Conservation (phyloP, 768 basidiomycete genomes). For the Ramaria rubella region DNA sequence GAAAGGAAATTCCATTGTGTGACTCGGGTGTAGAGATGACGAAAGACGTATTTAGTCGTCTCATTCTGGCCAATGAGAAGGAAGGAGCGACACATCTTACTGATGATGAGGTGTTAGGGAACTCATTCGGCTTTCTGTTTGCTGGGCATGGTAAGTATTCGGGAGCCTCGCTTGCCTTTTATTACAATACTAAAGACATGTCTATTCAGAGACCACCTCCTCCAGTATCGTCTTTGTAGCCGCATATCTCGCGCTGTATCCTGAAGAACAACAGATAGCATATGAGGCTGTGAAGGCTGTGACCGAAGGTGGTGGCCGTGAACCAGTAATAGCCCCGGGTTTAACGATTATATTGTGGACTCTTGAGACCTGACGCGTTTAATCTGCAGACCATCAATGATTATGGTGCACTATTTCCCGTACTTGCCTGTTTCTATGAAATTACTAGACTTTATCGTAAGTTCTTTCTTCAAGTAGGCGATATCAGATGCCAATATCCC, state of each 20-base stretch:
- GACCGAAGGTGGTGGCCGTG: slow-evolving; percentile 14
- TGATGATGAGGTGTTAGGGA: too few relatives aligned
- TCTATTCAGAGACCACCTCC: slow-evolving; percentile 28
- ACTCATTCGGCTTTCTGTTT: too few relatives aligned
- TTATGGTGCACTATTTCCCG: slow-evolving; percentile 23
- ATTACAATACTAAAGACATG: neutral
- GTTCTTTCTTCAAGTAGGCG: slow-evolving; percentile 7
- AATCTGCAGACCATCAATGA: slow-evolving; percentile 16
- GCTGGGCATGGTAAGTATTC: slow-evolving; percentile 16
- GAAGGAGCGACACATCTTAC: too few relatives aligned
- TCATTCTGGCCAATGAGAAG: too few relatives aligned
- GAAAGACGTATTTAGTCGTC: too few relatives aligned
- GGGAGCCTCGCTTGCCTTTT: neutral
- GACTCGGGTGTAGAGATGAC: too few relatives aligned
- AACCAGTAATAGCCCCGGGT: neutral
- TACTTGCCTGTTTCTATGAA: slow-evolving; percentile 23
- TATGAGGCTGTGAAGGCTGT: slow-evolving; percentile 23
- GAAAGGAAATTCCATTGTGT: too few relatives aligned
- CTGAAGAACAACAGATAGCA: slow-evolving; percentile 26
- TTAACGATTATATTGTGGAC: neutral
- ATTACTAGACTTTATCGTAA: slow-evolving; percentile 29
- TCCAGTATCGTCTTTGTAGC: slow-evolving; percentile 27
- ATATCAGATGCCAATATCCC: neutral
- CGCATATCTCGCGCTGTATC: slow-evolving; percentile 26
- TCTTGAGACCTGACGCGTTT: too few relatives aligned